Base-by-base conservation (phyloP, 75 land plant species). In the Cupressus sempervirens region DNA sequence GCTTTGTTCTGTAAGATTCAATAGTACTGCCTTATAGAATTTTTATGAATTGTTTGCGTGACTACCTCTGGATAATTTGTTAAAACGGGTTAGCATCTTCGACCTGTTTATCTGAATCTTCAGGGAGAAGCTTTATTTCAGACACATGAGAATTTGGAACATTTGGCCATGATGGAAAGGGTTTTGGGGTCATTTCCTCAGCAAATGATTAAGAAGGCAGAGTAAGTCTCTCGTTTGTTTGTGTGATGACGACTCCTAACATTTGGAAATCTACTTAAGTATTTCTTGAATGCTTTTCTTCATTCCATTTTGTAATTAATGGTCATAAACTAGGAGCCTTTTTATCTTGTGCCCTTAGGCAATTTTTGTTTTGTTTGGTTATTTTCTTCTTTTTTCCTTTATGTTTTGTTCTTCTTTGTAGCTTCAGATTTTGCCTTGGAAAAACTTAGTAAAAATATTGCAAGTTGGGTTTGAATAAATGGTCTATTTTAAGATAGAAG, bases 81-180 rank as follows among this genome's bases (percentile, higher is more conserved):
- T 65, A 38, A 75, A 84, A 26, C 34, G 38, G 32, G 18, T 32
- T 20, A 83, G 72, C 43, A 38, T 32, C 2, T 32, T 81, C 35
- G 20, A 80, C 26, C 72, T 40, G 43, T 26, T 23, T 83, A 40
- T 84, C 41, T 79, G 26, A 79, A 79, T 67, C 48, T 85, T 29
- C 87, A 97, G 99, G 99, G 99, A n/a, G 92, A 93, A 82, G 92
- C 96, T 83, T 86, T 97, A 77, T 97, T 97, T 85, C 96, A 97
- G 83, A 97, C 99, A 36, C 99, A 97, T 91, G 99, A 97, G 85
- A 97, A 97, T 76, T 86, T 97, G 88, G 99, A 97, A 88, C 99
- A 97, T 85, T 85, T 97, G 87, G 99, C 99, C 13, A 97, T 97
- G 99, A 97, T 97, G 99, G 99, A 97, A 89, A 91, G 95, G 82